Conservation (phyloP, 371 early-diverging fungal genomes). For the Amoeboaphelidium occidentale region DNA sequence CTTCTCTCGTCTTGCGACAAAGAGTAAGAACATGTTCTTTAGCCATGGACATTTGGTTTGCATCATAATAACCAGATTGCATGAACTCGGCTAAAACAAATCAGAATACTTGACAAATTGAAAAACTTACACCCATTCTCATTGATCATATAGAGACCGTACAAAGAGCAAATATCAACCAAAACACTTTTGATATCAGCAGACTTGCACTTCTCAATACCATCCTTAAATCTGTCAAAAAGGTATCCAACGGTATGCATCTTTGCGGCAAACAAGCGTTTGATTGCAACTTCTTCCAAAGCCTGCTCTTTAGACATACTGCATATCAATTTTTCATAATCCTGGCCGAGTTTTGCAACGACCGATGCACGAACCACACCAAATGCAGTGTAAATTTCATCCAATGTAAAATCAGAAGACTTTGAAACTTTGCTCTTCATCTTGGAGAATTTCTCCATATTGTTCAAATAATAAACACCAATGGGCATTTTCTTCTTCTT, state of each 20-base stretch:
- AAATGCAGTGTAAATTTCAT: constrained; percentile 50
- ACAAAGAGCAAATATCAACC: constrained; percentile 40
- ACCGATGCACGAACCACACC: constrained; percentile 56
- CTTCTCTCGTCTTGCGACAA: constrained; percentile 19
- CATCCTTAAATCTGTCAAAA: constrained; percentile 59
- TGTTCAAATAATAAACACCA: constrained; percentile 58
- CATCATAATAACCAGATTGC: constrained; percentile 52
- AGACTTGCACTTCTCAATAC: constrained; percentile 27
- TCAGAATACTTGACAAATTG: too few species aligned
- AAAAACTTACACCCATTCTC: constrained; percentile 66
- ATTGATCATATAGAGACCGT: constrained; percentile 54
- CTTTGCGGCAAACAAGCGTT: constrained; percentile 54
- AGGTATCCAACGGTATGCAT: constrained; percentile 63
- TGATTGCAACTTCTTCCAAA: constrained; percentile 21
- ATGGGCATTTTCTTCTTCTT: constrained; percentile 45
- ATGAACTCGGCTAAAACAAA: too few species aligned
- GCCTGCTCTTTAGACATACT: neutral
- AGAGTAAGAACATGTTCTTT: constrained; percentile 32
- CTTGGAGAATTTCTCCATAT: constrained; percentile 21
- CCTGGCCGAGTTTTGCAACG: constrained; percentile 48
- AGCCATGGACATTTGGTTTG: constrained; percentile 38
- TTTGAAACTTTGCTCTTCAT: constrained; percentile 25
- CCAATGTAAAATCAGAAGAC: constrained; percentile 29
- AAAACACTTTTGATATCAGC: constrained; percentile 22
- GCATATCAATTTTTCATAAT: constrained; percentile 39